These are phyloP conservation scores for Tetrapisispora taiwanensis DNA, from an alignment of 805 yeast genomes.

Conservation along the genomic window DNA sequence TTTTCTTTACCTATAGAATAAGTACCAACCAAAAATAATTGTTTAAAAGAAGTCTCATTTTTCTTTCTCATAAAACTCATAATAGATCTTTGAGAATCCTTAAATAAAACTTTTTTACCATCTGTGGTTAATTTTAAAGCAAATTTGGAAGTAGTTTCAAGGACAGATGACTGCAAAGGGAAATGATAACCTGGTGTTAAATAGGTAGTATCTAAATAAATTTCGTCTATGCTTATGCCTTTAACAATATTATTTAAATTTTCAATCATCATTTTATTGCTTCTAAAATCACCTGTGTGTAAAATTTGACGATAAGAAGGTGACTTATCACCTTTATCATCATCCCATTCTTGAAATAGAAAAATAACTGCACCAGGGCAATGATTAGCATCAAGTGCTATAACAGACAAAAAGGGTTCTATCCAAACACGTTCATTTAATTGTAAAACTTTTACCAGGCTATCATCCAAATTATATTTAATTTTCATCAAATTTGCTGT, in stretches of 20 bases:
- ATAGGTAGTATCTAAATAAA: constrained; percentile 88
- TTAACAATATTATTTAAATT: constrained; percentile 8
- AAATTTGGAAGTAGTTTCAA: constrained; percentile 48
- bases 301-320: constrained; percentile 27
- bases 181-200: constrained; percentile 63
- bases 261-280: constrained; percentile 41
- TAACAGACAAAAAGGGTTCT: constrained; percentile 41
- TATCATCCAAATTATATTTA: constrained; percentile 39
- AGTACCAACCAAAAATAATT: constrained; percentile 54
- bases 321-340: not conserved
- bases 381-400: constrained; percentile 78
- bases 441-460: constrained; percentile 35
- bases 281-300: constrained; percentile 94
- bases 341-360: constrained; percentile 41
- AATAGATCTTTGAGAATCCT: constrained; percentile 26
- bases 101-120: constrained; percentile 15
- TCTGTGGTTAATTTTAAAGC: constrained; percentile 32
- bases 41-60: constrained; percentile 1
- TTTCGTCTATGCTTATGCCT: constrained; percentile 37
- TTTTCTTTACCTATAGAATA: constrained; percentile 91
- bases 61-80: constrained; percentile 6
- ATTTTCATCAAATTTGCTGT: constrained; percentile 50
- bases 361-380: constrained; percentile 93
- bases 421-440: constrained; percentile 34
- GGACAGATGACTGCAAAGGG: constrained; percentile 66